phyloP scores from a whole-genome alignment of 148 eudicot genomes.

The Heliosperma pusillum region DNA sequence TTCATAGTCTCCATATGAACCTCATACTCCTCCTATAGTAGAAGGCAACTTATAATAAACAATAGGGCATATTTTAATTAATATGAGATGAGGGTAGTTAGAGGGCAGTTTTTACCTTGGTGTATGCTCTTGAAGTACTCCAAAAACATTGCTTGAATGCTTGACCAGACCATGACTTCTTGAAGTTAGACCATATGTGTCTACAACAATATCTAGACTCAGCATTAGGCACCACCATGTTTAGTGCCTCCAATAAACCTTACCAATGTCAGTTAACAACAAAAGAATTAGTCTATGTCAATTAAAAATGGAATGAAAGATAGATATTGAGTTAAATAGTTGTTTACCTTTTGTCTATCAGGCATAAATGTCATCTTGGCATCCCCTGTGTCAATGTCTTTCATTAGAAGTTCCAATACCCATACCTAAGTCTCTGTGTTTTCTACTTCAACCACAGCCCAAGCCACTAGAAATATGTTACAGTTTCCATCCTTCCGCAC shows the following conservation, averaged over 20 bases:
- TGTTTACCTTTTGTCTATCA: slow-evolving; percentile 16
- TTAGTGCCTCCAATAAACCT: slow-evolving; percentile 4
- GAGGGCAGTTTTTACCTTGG: not conserved
- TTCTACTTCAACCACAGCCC: slow-evolving; percentile 14
- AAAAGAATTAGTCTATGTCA: too few species aligned
- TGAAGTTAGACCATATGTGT: slow-evolving; percentile 15
- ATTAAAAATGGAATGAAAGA: too few species aligned
- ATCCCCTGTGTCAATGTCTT: not conserved
- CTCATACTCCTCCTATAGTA: not conserved
- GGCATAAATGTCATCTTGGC: slow-evolving; percentile 11
- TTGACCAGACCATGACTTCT: not conserved
- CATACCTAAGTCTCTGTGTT: slow-evolving; percentile 4
- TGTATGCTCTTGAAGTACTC: not conserved
- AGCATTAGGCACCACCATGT: not conserved
- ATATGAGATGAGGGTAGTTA: too few species aligned
- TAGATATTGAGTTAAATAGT: not conserved
- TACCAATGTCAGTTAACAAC: not conserved
- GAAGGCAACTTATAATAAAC: not conserved
- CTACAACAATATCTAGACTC: slow-evolving; percentile 11
- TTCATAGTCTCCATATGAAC: not conserved
- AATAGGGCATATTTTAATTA: too few species aligned
- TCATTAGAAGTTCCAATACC: not conserved
- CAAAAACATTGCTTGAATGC: not conserved
- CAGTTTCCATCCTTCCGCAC: slow-evolving; percentile 11
- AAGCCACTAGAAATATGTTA: slow-evolving; percentile 15